Conservation (phyloP, 2,329 filamentous ascomycete species). For the Colletotrichum australisinense region DNA sequence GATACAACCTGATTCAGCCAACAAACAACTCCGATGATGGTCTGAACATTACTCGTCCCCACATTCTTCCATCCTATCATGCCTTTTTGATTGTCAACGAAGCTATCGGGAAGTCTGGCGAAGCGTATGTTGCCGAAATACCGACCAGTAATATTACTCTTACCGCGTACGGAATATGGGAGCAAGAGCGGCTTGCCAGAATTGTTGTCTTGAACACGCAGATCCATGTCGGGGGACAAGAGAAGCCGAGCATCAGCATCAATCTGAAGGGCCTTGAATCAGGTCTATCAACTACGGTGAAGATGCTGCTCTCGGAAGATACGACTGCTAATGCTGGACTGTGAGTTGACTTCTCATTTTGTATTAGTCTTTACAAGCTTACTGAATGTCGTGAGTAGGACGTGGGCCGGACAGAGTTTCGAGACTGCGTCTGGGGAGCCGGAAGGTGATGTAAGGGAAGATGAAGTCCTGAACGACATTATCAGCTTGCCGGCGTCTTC, state of each 20-base stretch:
- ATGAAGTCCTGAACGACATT: not conserved
- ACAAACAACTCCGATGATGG: slow-evolving; percentile 5
- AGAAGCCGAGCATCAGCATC: slow-evolving; percentile 5
- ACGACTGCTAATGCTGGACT: not conserved
- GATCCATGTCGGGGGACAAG: not conserved
- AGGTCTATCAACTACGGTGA: not conserved
- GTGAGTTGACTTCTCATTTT: not conserved
- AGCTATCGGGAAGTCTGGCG: slow-evolving; percentile 1
- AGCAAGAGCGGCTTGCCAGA: not conserved
- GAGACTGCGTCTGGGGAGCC: not conserved
- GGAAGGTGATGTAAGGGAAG: not conserved
- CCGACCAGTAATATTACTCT: not conserved
- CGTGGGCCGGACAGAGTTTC: not conserved
- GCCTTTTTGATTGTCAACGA: slow-evolving; percentile 8
- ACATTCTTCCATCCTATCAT: not conserved
- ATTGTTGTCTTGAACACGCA: slow-evolving; percentile 5
- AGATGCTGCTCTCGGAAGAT: not conserved
- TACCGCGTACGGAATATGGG: slow-evolving; percentile 5
- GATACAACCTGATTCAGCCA: slow-evolving; percentile 7
- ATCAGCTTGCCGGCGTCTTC: not conserved
- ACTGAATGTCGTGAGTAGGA: not conserved
- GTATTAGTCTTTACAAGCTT: too few species aligned
- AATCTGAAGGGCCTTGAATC: not conserved
- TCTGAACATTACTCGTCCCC: not conserved
- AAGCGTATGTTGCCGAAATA: not conserved